Percentiles rank a stretch among this genome's conserved stretches.
Evolutionary conservation across 805 yeast species (phyloP).

Genomic region (Suhomyces canberraensis): DNA sequence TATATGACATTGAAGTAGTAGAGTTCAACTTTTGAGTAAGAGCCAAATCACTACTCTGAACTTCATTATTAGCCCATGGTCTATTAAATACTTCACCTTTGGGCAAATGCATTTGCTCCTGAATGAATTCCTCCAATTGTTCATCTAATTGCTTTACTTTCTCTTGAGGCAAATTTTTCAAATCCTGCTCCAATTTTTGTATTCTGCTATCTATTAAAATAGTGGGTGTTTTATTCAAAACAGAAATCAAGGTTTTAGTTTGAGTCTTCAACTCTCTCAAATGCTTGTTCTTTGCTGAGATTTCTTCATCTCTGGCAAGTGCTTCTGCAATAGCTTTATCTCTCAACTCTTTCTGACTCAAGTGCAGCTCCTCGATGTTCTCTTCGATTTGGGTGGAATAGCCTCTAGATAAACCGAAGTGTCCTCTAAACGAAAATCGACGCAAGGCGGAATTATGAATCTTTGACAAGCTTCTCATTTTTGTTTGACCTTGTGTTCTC

Average conservation of each 20-base stretch:
- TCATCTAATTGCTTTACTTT: slow-evolving; percentile 40
- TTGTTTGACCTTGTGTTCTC: too few species aligned
- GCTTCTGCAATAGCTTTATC: slow-evolving; percentile 43
- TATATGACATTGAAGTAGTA: slow-evolving; percentile 30
- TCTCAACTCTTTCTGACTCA: slow-evolving; percentile 29
- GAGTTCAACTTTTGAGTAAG: slow-evolving; percentile 21
- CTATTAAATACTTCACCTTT: slow-evolving; percentile 22
- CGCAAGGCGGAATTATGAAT: not conserved
- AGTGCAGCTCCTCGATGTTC: slow-evolving; percentile 4
- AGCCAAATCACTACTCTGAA: not conserved
- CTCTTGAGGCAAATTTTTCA: slow-evolving; percentile 24
- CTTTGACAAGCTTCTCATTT: not conserved
- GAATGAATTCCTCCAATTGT: slow-evolving; percentile 38
- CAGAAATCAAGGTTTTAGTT: slow-evolving; percentile 25
- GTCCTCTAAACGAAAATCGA: not conserved
- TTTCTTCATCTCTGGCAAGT: slow-evolving; percentile 41
- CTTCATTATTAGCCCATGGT: slow-evolving; percentile 29
- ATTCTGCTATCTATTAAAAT: slow-evolving; percentile 29
- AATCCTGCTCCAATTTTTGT: slow-evolving; percentile 27
- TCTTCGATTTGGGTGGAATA: slow-evolving; percentile 1
- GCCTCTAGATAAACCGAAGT: not conserved
- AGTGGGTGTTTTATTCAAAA: slow-evolving; percentile 34
- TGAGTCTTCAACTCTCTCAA: slow-evolving; percentile 30
- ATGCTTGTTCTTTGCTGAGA: slow-evolving; percentile 31
- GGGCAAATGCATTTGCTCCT: slow-evolving; percentile 32